phyloP scores from a whole-genome alignment of 73 alveolate genomes.

The Stentor coeruleus region DNA sequence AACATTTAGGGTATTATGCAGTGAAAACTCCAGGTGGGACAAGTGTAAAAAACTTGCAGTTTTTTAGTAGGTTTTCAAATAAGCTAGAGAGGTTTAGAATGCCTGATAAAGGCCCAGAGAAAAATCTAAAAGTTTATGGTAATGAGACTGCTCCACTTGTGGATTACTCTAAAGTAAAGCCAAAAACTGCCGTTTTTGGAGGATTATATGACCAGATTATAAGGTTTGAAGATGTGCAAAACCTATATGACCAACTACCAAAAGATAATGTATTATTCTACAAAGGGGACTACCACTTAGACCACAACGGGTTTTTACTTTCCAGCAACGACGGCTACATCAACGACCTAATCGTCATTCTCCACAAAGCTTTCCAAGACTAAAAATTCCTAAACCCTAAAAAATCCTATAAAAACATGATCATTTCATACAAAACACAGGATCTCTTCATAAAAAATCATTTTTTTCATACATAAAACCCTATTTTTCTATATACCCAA shows the following conservation, averaged over 20 bases:
- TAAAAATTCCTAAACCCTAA: no score
- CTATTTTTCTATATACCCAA: no score
- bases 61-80: neutral
- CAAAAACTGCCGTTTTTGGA: neutral
- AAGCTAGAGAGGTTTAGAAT: neutral
- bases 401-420: no score
- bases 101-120: neutral
- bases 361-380: no score
- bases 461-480: no score
- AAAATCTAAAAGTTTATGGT: constrained; percentile 25
- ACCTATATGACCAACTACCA: neutral
- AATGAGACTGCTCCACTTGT: constrained; percentile 12
- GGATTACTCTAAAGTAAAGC: neutral
- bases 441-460: no score
- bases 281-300: neutral
- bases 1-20: neutral
- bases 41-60: neutral
- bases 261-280: neutral
- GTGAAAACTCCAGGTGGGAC: constrained; percentile 5
- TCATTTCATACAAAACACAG: no score
- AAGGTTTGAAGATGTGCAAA: neutral
- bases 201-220: neutral
- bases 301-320: neutral
- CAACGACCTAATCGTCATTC: no score
- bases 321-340: neutral